Percentiles rank a stretch among this genome's conserved stretches.
Conservation (phyloP, 192 early-diverging fungal species). For the Umbelopsis sp. region DNA sequence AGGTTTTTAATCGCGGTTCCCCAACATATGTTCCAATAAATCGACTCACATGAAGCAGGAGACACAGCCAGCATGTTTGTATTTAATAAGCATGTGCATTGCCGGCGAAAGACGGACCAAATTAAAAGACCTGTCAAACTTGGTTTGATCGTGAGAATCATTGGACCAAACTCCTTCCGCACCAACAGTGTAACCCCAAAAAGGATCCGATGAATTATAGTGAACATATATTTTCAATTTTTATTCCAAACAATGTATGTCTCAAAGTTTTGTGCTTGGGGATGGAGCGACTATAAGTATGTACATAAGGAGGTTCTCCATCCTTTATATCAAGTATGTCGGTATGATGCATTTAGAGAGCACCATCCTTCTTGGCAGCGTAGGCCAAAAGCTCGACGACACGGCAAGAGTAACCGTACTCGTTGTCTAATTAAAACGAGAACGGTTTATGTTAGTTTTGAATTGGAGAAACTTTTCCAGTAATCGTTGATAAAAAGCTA, state of each 20-base stretch:
- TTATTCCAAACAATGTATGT: conserved; percentile 24
- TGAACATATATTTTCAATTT: not conserved
- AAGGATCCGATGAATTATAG: too few relatives aligned
- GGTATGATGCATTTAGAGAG: conserved; percentile 27
- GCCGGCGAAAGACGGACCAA: conserved; percentile 19
- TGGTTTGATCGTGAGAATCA: conserved; percentile 1
- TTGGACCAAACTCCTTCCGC: conserved; percentile 4
- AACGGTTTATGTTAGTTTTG: not conserved
- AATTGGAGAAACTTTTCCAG: not conserved
- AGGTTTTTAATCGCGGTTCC: not conserved
- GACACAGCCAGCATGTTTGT: too few relatives aligned
- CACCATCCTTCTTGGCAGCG: conserved; percentile 56
- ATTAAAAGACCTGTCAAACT: not conserved
- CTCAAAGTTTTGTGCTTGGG: conserved; percentile 17
- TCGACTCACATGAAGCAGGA: not conserved
- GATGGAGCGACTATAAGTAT: conserved; percentile 21
- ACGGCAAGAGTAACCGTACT: conserved; percentile 92
- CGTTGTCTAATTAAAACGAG: conserved; percentile 91
- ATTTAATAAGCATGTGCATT: conserved; percentile 18
- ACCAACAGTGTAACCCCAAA: not conserved
- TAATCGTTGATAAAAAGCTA: not conserved
- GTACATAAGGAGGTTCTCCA: conserved; percentile 23
- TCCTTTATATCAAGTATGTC: not conserved
- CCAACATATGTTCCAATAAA: not conserved
- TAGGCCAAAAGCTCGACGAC: conserved; percentile 86